Evolutionary conservation across 176 grass and related monocot genomes (phyloP).

Genomic region (Ensete ventricosum): DNA sequence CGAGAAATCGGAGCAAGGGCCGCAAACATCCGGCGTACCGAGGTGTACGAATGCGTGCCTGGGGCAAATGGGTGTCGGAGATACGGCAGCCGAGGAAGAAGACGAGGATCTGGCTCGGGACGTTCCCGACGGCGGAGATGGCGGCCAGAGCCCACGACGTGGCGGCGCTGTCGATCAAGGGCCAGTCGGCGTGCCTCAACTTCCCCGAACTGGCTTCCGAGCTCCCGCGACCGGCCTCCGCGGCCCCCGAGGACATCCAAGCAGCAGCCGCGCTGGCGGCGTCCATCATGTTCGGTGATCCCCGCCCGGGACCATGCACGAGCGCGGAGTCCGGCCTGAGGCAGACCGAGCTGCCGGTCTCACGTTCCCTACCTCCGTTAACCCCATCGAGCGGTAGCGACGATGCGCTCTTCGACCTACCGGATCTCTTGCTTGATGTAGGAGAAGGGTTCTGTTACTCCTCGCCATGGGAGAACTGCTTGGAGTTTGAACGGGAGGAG

Average conservation of each 20-base stretch:
- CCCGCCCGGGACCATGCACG: not conserved
- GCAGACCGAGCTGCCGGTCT: not conserved
- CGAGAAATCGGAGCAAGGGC: not conserved
- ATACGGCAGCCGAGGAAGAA: conserved; percentile 15
- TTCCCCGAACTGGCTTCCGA: not conserved
- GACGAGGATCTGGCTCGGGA: conserved; percentile 4
- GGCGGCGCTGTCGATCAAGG: conserved; percentile 1
- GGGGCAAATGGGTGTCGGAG: conserved; percentile 12
- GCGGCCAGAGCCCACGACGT: conserved; percentile 5
- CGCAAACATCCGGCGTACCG: not conserved
- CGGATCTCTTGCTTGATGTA: not conserved
- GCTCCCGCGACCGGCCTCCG: not conserved
- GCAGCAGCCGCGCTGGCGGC: not conserved
- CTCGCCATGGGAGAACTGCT: not conserved
- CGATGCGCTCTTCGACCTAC: not conserved
- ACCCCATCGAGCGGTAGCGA: not conserved
- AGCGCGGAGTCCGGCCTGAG: not conserved
- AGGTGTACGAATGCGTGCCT: not conserved
- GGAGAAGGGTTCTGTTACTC: not conserved
- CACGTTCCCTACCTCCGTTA: not conserved
- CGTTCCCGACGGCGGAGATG: conserved; percentile 4
- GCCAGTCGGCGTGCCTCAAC: not conserved
- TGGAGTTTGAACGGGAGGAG: not conserved
- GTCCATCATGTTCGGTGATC: not conserved
- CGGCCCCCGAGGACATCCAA: not conserved